phyloP scores from a whole-genome alignment of 495 filamentous ascomycete species.

The Cetradonia linearis region DNA sequence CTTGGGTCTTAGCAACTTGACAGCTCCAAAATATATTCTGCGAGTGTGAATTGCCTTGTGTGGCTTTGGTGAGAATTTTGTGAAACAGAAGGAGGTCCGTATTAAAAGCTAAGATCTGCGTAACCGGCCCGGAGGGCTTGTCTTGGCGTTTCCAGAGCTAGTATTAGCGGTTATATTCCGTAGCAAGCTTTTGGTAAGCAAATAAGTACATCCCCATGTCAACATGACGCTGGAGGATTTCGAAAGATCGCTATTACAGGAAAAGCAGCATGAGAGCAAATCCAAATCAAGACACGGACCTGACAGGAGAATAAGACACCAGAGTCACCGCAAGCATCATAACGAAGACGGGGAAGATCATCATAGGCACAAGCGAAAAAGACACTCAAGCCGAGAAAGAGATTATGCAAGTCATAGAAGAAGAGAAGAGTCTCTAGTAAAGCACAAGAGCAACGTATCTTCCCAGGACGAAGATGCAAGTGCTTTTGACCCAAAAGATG shows the following conservation, averaged over 20 bases:
- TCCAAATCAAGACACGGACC: slow-evolving; percentile 22
- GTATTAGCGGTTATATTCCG: not conserved
- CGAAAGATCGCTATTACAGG: slow-evolving; percentile 41
- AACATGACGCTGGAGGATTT: slow-evolving; percentile 46
- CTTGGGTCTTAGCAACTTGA: slow-evolving; percentile 6
- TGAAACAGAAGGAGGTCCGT: not conserved
- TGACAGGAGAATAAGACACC: slow-evolving; percentile 32
- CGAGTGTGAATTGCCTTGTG: not conserved
- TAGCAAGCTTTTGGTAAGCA: not conserved
- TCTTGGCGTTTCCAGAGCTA: not conserved
- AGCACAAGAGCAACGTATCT: not conserved
- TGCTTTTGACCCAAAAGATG: slow-evolving; percentile 16
- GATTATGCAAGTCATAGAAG: slow-evolving; percentile 27
- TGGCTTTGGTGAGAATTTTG: not conserved
- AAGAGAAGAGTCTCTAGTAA: not conserved
- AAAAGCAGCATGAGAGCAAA: slow-evolving; percentile 35
- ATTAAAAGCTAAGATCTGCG: not conserved
- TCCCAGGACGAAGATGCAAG: slow-evolving; percentile 25
- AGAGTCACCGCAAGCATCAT: slow-evolving; percentile 36
- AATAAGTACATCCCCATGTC: not conserved
- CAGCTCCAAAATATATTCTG: not conserved
- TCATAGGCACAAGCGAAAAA: slow-evolving; percentile 47
- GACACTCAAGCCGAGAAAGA: slow-evolving; percentile 35
- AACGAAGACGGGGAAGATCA: slow-evolving; percentile 37
- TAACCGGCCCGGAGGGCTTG: not conserved